Evolutionary conservation across 805 yeast species (phyloP), one percentile per base, ranked within the genome.

Genomic region (Ascoidea asiatica): DNA sequence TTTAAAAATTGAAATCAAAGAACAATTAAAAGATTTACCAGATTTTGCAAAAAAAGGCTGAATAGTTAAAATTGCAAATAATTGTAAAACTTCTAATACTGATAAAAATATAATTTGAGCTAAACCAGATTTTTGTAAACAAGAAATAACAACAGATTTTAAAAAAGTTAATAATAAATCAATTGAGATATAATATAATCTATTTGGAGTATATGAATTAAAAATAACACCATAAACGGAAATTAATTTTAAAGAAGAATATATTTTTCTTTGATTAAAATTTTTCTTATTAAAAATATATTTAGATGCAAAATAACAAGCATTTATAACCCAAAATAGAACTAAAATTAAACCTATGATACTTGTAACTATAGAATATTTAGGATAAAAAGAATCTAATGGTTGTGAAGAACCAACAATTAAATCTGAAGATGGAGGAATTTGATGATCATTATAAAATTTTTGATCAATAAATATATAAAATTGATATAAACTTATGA

Each of bases 191-290:
- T 59, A 73, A 43, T 55, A 57, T 1, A 68, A 62, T 46, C 60
- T 57, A 15, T 60, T 54, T 1, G 79, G 77, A 20, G 65, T 62
- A 53, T 66, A 70, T 17, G 61, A 58, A 44, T 64, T 61, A 53
- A 73, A 75, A 20, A 64, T 52, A 41, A 60, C 58, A 4, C 70
- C 65, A 77, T 78, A 75, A 2, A 66, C 44, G 43, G 72, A 60
- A 37, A 74, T 66, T 5, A 66, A 57, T 43, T 62, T 65, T 44
- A 72, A 59, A 1, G 77, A 72, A 3, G 76, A 66, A 51, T 74
- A 75, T 4, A 75, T 51, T 47, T 58, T 56, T 35, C 51, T 39
- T 13, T 40, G 41, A 40, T 43, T 45, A 43, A 53, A 48, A 20
- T 53, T 50, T 4, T 46, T 41, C 38, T 23, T 21, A 37, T 23